A percentile compares a stretch with the other conserved stretches of the same genome.
These are phyloP conservation scores for Rhizophagus prolifer DNA, from an alignment of 192 early-diverging fungal species.

Conservation along the genomic window DNA sequence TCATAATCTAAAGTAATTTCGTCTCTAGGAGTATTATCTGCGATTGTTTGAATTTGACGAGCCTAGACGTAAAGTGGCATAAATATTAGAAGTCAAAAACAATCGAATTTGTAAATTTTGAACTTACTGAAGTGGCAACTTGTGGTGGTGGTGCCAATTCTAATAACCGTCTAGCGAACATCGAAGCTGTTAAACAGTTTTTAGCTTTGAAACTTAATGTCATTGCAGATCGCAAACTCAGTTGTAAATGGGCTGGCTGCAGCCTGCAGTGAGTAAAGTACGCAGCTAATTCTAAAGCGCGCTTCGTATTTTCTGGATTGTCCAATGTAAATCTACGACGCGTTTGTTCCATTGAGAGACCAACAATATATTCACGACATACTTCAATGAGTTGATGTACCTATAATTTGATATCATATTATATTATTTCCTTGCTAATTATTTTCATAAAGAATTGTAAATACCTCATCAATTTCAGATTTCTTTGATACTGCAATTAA, in stretches of 20 bases:
- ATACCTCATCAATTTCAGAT: constrained; percentile 75
- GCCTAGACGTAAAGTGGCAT: constrained; percentile 43
- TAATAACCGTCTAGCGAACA: constrained; percentile 86
- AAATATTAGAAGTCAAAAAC: not conserved
- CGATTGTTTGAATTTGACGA: constrained; percentile 71
- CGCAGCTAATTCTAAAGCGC: constrained; percentile 85
- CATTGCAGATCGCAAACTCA: constrained; percentile 87
- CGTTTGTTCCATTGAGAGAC: constrained; percentile 78
- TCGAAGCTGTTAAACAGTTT: constrained; percentile 83
- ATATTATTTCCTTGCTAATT: not conserved
- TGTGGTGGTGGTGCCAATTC: constrained; percentile 81
- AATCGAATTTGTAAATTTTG: not conserved
- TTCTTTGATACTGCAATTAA: constrained; percentile 68
- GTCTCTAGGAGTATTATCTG: constrained; percentile 79
- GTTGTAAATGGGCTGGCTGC: constrained; percentile 85
- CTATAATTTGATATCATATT: constrained; percentile 17
- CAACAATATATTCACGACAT: constrained; percentile 91
- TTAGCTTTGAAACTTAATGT: constrained; percentile 75
- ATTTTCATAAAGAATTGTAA: not conserved
- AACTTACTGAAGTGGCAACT: constrained; percentile 70
- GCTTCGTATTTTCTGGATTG: constrained; percentile 61
- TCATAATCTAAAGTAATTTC: constrained; percentile 87
- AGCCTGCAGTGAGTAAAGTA: constrained; percentile 95
- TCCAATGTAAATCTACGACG: constrained; percentile 64
- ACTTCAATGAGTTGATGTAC: constrained; percentile 71